Evolutionary conservation across 768 basidiomycete species (phyloP).

Genomic region (Mycena latifolia): DNA sequence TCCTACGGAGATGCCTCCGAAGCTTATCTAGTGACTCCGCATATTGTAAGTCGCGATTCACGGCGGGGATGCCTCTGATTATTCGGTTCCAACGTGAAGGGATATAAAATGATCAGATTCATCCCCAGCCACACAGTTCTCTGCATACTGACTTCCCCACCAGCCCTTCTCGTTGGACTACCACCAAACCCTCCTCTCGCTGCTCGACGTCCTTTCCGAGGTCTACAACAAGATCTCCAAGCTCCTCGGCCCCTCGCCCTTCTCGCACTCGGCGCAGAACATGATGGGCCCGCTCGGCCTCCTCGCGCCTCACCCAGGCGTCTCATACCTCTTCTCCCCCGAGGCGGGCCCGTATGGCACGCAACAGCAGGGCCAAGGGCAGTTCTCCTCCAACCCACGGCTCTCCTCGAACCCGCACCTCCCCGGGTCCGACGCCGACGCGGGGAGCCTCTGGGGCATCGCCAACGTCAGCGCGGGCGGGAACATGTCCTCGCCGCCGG

Average conservation of each 20-base stretch:
- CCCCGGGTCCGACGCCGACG: conserved; percentile 46
- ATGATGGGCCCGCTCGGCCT: conserved; percentile 85
- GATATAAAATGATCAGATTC: background rate
- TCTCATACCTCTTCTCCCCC: conserved; percentile 80
- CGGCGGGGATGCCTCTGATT: background rate
- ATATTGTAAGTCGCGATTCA: conserved; percentile 66
- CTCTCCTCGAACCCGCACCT: conserved; percentile 41
- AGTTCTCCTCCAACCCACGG: conserved; percentile 51
- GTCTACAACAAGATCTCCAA: conserved; percentile 90
- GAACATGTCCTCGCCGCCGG: conserved; percentile 55
- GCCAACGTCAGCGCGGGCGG: conserved; percentile 60
- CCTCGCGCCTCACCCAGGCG: conserved; percentile 84
- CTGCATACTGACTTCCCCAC: background rate
- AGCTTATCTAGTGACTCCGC: conserved; percentile 77
- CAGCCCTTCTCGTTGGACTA: conserved; percentile 94
- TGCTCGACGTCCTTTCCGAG: conserved; percentile 90
- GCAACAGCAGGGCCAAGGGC: conserved; percentile 34
- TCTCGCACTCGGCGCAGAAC: conserved; percentile 72
- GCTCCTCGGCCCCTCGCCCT: conserved; percentile 86
- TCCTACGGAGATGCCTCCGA: conserved; percentile 72
- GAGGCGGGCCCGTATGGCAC: conserved; percentile 45
- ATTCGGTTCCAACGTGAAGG: background rate
- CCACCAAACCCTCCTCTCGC: conserved; percentile 88
- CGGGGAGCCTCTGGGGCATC: conserved; percentile 78
- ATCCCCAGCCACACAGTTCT: background rate